These are phyloP conservation scores for Eimeria falciformis DNA, from an alignment of 169 alveolate species.

Conservation along the genomic window DNA sequence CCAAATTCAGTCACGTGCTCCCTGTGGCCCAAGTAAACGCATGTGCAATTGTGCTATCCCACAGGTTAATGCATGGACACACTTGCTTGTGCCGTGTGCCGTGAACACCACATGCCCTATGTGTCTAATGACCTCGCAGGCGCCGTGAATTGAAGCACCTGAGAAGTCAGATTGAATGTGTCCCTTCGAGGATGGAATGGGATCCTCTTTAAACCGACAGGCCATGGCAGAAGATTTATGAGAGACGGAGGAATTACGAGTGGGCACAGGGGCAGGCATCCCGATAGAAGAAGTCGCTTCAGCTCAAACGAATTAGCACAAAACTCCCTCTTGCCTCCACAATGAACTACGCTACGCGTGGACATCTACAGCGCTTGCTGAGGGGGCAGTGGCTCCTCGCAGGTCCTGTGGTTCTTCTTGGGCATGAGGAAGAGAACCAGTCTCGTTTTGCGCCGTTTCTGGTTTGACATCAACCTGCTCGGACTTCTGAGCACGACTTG, in stretches of 20 bases:
- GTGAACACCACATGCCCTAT: slow-evolving; percentile 4
- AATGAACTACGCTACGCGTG: slow-evolving; percentile 48
- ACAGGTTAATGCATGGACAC: background rate
- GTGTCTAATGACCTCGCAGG: slow-evolving; percentile 11
- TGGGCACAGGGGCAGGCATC: slow-evolving; percentile 44
- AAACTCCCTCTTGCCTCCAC: background rate
- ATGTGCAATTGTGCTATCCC: background rate
- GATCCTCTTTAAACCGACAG: slow-evolving; percentile 37
- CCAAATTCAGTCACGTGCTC: too few species aligned
- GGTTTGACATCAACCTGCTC: slow-evolving; percentile 8
- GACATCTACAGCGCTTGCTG: slow-evolving; percentile 21
- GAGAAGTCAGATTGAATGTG: slow-evolving; percentile 1
- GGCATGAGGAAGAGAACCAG: background rate
- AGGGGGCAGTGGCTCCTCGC: background rate
- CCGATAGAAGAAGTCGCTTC: slow-evolving; percentile 40
- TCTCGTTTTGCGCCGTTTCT: slow-evolving; percentile 18
- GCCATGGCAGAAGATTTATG: background rate
- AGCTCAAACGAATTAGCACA: slow-evolving; percentile 69
- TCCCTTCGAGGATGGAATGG: slow-evolving; percentile 4
- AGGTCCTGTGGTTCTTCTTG: slow-evolving; percentile 1
- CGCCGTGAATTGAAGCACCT: background rate
- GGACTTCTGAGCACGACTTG: background rate
- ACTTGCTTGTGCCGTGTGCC: background rate
- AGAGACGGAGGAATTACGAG: background rate
- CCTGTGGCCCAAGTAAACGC: background rate